Evolutionary conservation across 768 basidiomycete genomes (phyloP).

Genomic region (Lyophyllum shimeji): DNA sequence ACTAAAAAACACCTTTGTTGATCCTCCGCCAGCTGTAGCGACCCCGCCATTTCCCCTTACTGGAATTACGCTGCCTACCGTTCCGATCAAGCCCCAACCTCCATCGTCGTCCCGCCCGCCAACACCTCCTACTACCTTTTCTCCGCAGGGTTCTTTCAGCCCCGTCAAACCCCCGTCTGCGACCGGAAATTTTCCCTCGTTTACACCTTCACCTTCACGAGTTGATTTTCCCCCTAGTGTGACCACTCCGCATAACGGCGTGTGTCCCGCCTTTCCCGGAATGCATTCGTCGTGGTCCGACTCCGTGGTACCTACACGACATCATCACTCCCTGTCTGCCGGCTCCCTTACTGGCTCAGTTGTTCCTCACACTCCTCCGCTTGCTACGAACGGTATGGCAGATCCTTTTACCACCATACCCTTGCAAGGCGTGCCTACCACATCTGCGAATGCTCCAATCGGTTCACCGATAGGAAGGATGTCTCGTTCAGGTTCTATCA

Average conservation of each 20-base stretch:
- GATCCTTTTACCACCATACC: slow-evolving; percentile 20
- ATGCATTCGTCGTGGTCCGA: slow-evolving; percentile 41
- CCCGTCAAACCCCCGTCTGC: slow-evolving; percentile 24
- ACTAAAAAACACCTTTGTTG: slow-evolving; percentile 24
- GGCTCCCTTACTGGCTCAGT: slow-evolving; percentile 30
- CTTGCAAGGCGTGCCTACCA: slow-evolving; percentile 10
- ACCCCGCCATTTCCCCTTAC: slow-evolving; percentile 16
- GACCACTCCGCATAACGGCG: slow-evolving; percentile 15
- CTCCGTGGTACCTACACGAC: slow-evolving; percentile 33
- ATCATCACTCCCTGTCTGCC: slow-evolving; percentile 43
- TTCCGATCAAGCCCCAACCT: slow-evolving; percentile 22
- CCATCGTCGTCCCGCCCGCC: slow-evolving; percentile 33
- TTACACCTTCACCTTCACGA: slow-evolving; percentile 14
- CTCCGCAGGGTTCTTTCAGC: slow-evolving; percentile 27
- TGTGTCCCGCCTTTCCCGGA: slow-evolving; percentile 26
- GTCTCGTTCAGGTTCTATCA: slow-evolving; percentile 59
- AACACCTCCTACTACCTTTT: slow-evolving; percentile 32
- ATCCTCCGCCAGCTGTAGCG: slow-evolving; percentile 14
- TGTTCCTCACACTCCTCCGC: slow-evolving; percentile 17
- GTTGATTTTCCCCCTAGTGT: slow-evolving; percentile 20
- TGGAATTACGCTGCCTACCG: slow-evolving; percentile 10
- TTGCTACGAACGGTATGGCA: slow-evolving; percentile 12
- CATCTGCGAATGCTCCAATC: slow-evolving; percentile 20
- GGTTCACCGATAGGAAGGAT: slow-evolving; percentile 49
- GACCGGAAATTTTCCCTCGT: slow-evolving; percentile 21